phyloP scores from a whole-genome alignment of 352 stramenopile genomes.

The Salisapilia sapeloensis region DNA sequence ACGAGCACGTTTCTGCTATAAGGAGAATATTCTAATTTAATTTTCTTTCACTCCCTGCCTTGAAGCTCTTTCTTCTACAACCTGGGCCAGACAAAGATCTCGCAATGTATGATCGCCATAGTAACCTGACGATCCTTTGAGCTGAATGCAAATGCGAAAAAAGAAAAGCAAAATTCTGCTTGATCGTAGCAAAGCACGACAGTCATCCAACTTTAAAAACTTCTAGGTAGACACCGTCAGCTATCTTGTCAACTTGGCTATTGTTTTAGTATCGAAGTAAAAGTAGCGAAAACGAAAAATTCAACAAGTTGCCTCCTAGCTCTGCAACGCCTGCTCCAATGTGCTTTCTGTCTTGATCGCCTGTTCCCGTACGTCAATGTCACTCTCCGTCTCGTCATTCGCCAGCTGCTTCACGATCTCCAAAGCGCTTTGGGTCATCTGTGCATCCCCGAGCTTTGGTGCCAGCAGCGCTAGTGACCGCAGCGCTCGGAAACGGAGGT shows the following conservation, averaged over 20 bases:
- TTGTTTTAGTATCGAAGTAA: too few species aligned
- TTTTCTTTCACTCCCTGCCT: constrained; percentile 14
- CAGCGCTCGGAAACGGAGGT: constrained; percentile 65
- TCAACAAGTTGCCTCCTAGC: constrained; percentile 9
- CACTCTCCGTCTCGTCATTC: constrained; percentile 34
- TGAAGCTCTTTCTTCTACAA: constrained; percentile 10
- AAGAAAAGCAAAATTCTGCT: too few species aligned
- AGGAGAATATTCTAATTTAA: constrained; percentile 5
- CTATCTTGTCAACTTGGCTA: too few species aligned
- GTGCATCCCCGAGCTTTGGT: constrained; percentile 43
- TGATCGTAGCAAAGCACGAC: too few species aligned
- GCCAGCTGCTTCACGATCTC: constrained; percentile 56
- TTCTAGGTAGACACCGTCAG: too few species aligned
- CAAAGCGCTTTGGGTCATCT: constrained; percentile 46
- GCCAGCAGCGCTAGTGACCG: constrained; percentile 48
- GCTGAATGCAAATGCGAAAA: constrained; percentile 1
- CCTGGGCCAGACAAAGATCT: too few species aligned
- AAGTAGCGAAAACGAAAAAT: too few species aligned
- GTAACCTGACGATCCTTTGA: constrained; percentile 2
- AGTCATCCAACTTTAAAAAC: too few species aligned
- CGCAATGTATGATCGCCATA: too few species aligned
- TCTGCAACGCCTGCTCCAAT: constrained; percentile 29
- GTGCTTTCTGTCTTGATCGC: constrained; percentile 30
- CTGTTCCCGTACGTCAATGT: constrained; percentile 61
- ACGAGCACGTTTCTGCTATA: too few species aligned